Base-by-base conservation (phyloP, 2,329 filamentous ascomycete genomes). In the Dryadomyces quercus-mongolicae region DNA sequence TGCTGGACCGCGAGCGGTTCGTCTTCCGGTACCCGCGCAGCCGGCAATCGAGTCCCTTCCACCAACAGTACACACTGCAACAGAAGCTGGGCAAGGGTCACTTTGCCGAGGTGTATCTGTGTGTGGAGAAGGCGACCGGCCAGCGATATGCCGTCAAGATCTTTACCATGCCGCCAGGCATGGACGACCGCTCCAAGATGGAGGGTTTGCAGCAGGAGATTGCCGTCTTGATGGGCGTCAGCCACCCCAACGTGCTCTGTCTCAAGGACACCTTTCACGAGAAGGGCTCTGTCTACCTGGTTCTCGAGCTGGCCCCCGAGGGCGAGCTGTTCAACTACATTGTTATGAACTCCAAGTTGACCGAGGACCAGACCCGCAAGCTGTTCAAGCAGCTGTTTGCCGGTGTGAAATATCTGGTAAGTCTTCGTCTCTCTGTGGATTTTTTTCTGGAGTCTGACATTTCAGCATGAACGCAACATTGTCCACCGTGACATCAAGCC, bases 401-500 rank as follows among this genome's bases (percentile, higher is more conserved):
- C 59, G 93, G 89, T 21, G 78, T 97, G 59, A 97, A 96, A 67
- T 97, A 98, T 67, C 66, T 98, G 73, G 92, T 96, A 76, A 70
- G 82, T 69, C 25, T 47, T 45, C 1, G 8, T 10, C 10, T 34
- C 13, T 34, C 25, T 38, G 20, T 25, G 8, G 31, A 36, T 16
- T 40, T 16, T 18, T 36, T 21, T n/a, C 49, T 15, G 5, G n/a
- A 8, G 25, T 5, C 22, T 34, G 1, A 45, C 40, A 21, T 4
- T 2, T 2, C 21, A 96, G 92, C 93, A 98, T 66, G 93, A 97
- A 57, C 87, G 93, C 58, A 94, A 93, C 63, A 95, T 98, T 67
- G 91, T 97, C 5, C 93, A 98, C 67, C 86, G 93, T 55, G 93
- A 98, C 63, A 96, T 98, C 70, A 97, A 96, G 69, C 92, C 91